Base-by-base conservation (phyloP, 257 asterid genomes). In the Primulina tabacum region DNA sequence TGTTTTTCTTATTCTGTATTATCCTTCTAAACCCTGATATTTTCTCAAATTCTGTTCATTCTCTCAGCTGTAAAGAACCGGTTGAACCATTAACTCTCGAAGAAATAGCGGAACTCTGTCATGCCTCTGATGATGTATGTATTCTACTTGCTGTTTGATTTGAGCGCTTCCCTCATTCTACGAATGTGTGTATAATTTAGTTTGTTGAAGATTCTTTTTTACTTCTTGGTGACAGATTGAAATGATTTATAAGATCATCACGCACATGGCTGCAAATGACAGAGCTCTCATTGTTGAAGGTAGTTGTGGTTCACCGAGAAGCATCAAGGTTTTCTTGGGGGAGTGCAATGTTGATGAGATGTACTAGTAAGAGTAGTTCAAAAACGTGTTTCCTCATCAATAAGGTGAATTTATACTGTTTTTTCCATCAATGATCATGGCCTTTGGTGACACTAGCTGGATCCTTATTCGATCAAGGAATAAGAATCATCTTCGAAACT, bases 261-360 rank as follows among this genome's bases (percentile, higher is more conserved):
- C 91, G 0, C 99, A 94, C 82, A 89, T 94, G 95, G 92, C 99
- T 71, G 97, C 99, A 52, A 94, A 94, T 61, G 98, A 91, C 76
- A 88, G 99, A 92, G 99, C 98, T 74, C 86, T 94, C 40, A 89
- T 94, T 16, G 98, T 89, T 10, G 99, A 94, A 87, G 99, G 99
- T 50, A 87, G 82, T 63, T 94, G 99, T 66, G 99, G 99, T 71
- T 86, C 97, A 5, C 98, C 99, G 10, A 73, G 95, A 62, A 94
- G 98, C 84, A 29, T 91, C 72, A 94, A 88, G 82, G 98, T 89
- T 64, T 91, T 77, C 81, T 85, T 94, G 64, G 99, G 98, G 58
- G 99, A 94, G 75, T 94, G 99, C 83, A 89, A 84, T 37, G 90
- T 94, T 0, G 99, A 91, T 61, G 97, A 84, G 50, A 70, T 88